Conservation (phyloP, 169 alveolate species). For the Plasmodium vivax region DNA sequence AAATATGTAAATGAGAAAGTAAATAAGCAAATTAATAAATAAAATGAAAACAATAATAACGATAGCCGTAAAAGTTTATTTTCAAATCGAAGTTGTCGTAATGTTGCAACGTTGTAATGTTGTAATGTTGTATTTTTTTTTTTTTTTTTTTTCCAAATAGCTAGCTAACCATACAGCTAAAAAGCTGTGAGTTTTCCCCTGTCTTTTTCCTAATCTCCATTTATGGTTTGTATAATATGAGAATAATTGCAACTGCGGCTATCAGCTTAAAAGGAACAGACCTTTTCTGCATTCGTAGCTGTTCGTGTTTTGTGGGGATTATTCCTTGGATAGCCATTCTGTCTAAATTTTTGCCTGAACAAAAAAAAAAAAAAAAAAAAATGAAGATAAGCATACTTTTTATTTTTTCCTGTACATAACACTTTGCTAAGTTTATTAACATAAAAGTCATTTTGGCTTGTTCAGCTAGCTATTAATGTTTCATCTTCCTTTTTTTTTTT, state of each 20-base stretch:
- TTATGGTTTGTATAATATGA: not conserved
- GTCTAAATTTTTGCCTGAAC: not conserved
- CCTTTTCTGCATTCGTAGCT: conserved; percentile 22
- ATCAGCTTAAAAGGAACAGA: conserved; percentile 7
- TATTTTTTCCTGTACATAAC: not conserved
- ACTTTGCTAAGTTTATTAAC: conserved; percentile 24
- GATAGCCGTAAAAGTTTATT: not conserved
- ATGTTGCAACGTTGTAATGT: not conserved
- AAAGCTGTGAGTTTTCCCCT: conserved; percentile 7
- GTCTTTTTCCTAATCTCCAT: conserved; percentile 37
- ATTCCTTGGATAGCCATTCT: conserved; percentile 15
- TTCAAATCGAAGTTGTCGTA: conserved; percentile 7
- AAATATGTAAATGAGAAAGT: not conserved
- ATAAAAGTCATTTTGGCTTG: conserved; percentile 39
- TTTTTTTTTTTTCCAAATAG: conserved; percentile 5
- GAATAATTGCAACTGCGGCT: not conserved
- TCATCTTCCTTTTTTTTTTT: conserved; percentile 11
- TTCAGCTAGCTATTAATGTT: conserved; percentile 10
- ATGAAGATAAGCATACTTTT: not conserved
- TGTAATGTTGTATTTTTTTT: not conserved
- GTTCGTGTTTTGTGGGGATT: conserved; percentile 16
- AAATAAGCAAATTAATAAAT: not conserved
- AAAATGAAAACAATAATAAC: conserved; percentile 1
- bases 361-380: conserved; percentile 22
- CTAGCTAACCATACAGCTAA: conserved; percentile 29